Conservation (phyloP, 2,329 filamentous ascomycete genomes). For the Neospermospora avenae region DNA sequence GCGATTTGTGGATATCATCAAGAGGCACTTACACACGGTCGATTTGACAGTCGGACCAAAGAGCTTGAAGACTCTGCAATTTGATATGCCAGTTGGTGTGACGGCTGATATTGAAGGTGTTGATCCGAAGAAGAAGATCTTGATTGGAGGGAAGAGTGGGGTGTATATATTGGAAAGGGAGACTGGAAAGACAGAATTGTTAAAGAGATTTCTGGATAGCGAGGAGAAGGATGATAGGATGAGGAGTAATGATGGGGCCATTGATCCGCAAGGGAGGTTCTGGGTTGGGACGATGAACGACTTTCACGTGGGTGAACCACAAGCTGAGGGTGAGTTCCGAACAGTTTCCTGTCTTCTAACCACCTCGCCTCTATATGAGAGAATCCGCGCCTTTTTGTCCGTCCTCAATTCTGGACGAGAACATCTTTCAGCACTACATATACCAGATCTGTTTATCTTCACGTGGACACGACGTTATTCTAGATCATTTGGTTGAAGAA, state of each 20-base stretch:
- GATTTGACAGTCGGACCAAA: conserved; percentile 56
- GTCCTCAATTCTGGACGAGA: too few relatives aligned
- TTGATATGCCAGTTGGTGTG: conserved; percentile 56
- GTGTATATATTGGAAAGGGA: conserved; percentile 72
- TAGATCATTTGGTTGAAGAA: background rate
- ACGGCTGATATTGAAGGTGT: conserved; percentile 75
- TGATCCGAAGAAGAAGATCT: conserved; percentile 60
- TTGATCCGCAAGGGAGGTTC: conserved; percentile 76
- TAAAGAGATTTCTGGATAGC: conserved; percentile 45
- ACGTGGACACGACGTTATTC: background rate
- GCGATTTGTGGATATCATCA: conserved; percentile 81
- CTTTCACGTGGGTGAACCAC: conserved; percentile 43
- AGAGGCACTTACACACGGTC: conserved; percentile 69
- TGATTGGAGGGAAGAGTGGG: conserved; percentile 78
- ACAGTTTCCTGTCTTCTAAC: background rate
- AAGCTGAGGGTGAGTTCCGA: conserved; percentile 35
- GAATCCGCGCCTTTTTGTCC: too few relatives aligned
- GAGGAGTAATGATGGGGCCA: conserved; percentile 76
- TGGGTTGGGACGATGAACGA: conserved; percentile 89
- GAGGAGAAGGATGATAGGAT: conserved; percentile 43
- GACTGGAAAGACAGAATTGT: conserved; percentile 51
- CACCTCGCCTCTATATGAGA: too few relatives aligned
- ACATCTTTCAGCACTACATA: too few relatives aligned
- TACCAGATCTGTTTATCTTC: background rate
- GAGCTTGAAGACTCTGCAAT: conserved; percentile 37